Percentiles rank a stretch among this genome's conserved stretches.
phyloP scores from a whole-genome alignment of 2,329 filamentous ascomycete genomes.

The Mycogone perniciosa region DNA sequence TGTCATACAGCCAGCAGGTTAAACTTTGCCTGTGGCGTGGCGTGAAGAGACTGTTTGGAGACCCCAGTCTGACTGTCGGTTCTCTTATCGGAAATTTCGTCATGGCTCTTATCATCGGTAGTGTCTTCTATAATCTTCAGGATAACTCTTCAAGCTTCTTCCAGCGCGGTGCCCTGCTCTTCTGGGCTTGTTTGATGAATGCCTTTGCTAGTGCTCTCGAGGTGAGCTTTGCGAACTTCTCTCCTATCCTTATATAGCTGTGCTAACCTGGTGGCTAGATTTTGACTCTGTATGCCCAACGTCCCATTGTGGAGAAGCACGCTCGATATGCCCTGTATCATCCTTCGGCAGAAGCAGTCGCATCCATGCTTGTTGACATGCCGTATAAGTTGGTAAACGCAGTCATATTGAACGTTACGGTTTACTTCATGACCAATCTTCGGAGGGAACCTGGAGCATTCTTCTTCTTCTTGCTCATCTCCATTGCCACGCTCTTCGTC shows the following conservation, averaged over 20 bases:
- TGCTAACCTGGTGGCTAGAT: slow-evolving; percentile 44
- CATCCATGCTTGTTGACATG: slow-evolving; percentile 79
- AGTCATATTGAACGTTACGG: slow-evolving; percentile 67
- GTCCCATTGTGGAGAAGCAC: slow-evolving; percentile 89
- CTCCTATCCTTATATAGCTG: background rate
- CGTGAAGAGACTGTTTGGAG: slow-evolving; percentile 68
- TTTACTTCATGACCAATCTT: slow-evolving; percentile 87
- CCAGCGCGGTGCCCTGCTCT: slow-evolving; percentile 70
- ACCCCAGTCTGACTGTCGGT: slow-evolving; percentile 66
- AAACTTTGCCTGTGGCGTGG: slow-evolving; percentile 74
- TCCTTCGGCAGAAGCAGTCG: slow-evolving; percentile 79
- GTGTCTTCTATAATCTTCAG: slow-evolving; percentile 73
- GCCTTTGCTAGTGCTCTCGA: slow-evolving; percentile 76
- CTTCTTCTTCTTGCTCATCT: slow-evolving; percentile 79
- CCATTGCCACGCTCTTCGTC: slow-evolving; percentile 63
- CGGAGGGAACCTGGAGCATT: slow-evolving; percentile 67
- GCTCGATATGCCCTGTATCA: slow-evolving; percentile 81
- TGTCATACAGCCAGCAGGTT: slow-evolving; percentile 72
- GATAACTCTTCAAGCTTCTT: slow-evolving; percentile 66
- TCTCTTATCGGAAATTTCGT: slow-evolving; percentile 64
- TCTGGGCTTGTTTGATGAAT: slow-evolving; percentile 84
- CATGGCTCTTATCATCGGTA: slow-evolving; percentile 71
- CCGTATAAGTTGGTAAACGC: slow-evolving; percentile 70
- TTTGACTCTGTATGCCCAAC: slow-evolving; percentile 78
- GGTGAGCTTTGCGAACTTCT: slow-evolving; percentile 29